Percentiles rank a stretch among this genome's conserved stretches.
These are phyloP conservation scores for Yamadazyma trypodendri DNA, from an alignment of 1,139 yeast species.

Conservation along the genomic window DNA sequence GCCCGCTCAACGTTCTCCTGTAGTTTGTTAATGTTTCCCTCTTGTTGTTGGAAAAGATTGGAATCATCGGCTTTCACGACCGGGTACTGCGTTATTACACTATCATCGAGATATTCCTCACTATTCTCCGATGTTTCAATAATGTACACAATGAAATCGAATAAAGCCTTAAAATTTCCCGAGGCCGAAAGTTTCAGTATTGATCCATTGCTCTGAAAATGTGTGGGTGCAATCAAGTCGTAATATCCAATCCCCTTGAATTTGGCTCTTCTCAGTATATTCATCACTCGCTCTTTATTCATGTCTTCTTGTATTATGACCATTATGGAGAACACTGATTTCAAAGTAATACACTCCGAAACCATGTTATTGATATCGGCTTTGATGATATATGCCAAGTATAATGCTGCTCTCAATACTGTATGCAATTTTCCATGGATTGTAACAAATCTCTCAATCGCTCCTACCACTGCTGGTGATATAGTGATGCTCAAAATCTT, in stretches of 20 bases:
- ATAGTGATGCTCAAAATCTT: constrained; percentile 21
- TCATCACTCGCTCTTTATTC: constrained; percentile 11
- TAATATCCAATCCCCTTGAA: constrained; percentile 20
- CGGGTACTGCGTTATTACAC: constrained; percentile 17
- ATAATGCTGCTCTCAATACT: constrained; percentile 24
- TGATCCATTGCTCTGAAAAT: constrained; percentile 7
- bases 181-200: constrained; percentile 12
- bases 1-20: constrained; percentile 15
- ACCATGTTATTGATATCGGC: constrained; percentile 26
- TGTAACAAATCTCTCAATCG: constrained; percentile 28
- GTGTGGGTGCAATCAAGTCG: constrained; percentile 11
- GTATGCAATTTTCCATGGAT: constrained; percentile 25
- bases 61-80: constrained; percentile 28
- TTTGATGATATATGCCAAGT: constrained; percentile 21
- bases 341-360: constrained; percentile 26
- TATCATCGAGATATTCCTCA: constrained; percentile 16
- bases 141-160: constrained; percentile 14
- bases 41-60: constrained; percentile 23
- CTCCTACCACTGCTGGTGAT: constrained; percentile 23
- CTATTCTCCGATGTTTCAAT: constrained; percentile 11
- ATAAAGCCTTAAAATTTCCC: constrained; percentile 12
- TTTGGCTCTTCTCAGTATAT: constrained; percentile 15
- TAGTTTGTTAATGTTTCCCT: constrained; percentile 17
- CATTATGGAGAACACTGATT: constrained; percentile 28
- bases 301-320: constrained; percentile 12